Conservation (phyloP, 371 early-diverging fungal genomes). For the Mucor lusitanicus region DNA sequence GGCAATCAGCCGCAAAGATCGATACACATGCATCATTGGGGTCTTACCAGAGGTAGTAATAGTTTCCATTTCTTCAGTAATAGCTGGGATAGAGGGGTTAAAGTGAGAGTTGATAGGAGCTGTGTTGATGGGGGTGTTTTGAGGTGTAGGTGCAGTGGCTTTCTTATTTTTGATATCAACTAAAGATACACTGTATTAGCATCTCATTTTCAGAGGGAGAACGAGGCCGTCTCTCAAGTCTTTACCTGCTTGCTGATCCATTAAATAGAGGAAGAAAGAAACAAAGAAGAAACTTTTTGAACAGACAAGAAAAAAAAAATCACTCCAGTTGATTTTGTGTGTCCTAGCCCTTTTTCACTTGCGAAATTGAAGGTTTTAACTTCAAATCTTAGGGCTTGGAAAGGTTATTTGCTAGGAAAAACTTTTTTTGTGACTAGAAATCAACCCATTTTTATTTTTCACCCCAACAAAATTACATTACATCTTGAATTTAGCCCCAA, state of each 20-base stretch:
- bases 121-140: slow-evolving; percentile 50
- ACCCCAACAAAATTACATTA: neutral
- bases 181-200: neutral
- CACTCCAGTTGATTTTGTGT: neutral
- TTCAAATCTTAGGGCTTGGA: slow-evolving; percentile 4
- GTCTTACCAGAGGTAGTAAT: slow-evolving; percentile 39
- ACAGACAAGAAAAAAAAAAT: slow-evolving; percentile 14
- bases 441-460: slow-evolving; percentile 3
- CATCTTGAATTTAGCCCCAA: slow-evolving; percentile 6
- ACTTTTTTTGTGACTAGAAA: slow-evolving; percentile 5
- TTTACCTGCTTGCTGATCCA: slow-evolving; percentile 43
- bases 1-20: neutral
- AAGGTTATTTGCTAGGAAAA: neutral
- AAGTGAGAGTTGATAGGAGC: slow-evolving; percentile 49
- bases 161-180: slow-evolving; percentile 47
- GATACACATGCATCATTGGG: neutral
- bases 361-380: neutral
- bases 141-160: slow-evolving; percentile 49
- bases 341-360: slow-evolving; percentile 2
- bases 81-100: slow-evolving; percentile 40
- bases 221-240: neutral
- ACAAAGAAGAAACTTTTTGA: slow-evolving; percentile 7
- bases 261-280: slow-evolving; percentile 10
- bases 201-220: too few relatives aligned
- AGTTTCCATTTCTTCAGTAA: slow-evolving; percentile 52